These are phyloP conservation scores for Vanrija humicola DNA, from an alignment of 1,284 basidiomycete genomes.

Conservation along the genomic window DNA sequence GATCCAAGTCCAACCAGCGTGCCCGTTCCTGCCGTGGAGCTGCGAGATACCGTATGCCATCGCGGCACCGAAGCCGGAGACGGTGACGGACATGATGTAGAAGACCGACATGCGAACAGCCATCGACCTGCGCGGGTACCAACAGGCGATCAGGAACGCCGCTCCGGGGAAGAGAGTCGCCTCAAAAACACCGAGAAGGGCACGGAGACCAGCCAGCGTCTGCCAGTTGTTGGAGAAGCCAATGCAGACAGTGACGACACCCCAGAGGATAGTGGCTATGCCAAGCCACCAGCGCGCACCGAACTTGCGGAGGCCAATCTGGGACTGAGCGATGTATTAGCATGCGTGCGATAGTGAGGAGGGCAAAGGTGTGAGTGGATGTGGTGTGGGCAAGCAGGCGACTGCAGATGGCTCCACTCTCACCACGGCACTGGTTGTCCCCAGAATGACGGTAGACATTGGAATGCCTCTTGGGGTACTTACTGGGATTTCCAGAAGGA, in stretches of 20 bases:
- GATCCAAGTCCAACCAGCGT: slow-evolving; percentile 14
- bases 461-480: too few species aligned
- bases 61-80: not conserved
- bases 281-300: slow-evolving; percentile 16
- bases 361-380: too few species aligned
- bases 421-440: too few species aligned
- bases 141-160: slow-evolving; percentile 50
- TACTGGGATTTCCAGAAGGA: not conserved
- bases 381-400: too few species aligned
- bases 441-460: too few species aligned
- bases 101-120: slow-evolving; percentile 44
- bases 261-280: slow-evolving; percentile 35
- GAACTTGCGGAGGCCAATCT: slow-evolving; percentile 25
- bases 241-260: slow-evolving; percentile 46
- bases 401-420: too few species aligned
- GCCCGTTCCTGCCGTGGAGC: slow-evolving; percentile 1
- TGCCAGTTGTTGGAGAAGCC: slow-evolving; percentile 38
- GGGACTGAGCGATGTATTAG: not conserved
- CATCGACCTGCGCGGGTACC: slow-evolving; percentile 51
- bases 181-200: slow-evolving; percentile 48
- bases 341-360: too few species aligned
- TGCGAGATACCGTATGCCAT: slow-evolving; percentile 3
- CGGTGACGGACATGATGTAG: slow-evolving; percentile 40
- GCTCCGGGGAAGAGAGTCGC: slow-evolving; percentile 43
- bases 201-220: slow-evolving; percentile 45